Conservation (phyloP, 805 yeast species). For the Nakazawaea ernobii region DNA sequence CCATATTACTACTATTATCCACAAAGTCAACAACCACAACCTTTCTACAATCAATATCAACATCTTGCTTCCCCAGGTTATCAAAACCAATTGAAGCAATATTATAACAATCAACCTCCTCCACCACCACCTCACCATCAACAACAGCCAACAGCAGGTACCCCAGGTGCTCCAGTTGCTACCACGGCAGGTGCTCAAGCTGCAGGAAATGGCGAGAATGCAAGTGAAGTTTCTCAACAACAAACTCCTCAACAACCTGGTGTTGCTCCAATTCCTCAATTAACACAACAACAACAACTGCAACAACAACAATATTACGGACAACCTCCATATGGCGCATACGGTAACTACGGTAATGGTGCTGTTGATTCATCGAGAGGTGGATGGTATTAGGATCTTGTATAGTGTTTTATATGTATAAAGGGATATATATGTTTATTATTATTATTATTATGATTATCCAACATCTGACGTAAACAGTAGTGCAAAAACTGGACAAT, state of each 20-base stretch:
- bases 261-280: conserved; percentile 5
- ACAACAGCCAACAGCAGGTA: conserved; percentile 2
- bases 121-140: conserved; percentile 8
- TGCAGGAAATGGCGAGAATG: conserved; percentile 19
- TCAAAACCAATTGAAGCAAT: conserved; percentile 11
- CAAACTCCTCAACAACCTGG: conserved; percentile 19
- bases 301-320: conserved; percentile 12
- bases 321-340: conserved; percentile 7
- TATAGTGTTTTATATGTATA: neutral
- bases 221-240: conserved; percentile 21
- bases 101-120: conserved; percentile 3
- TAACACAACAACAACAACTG: conserved; percentile 16
- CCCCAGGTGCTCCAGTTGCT: conserved; percentile 13
- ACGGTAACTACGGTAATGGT: conserved; percentile 2
- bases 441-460: too few relatives aligned
- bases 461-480: too few relatives aligned
- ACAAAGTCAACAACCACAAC: conserved; percentile 10
- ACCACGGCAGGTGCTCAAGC: conserved; percentile 16
- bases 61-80: conserved; percentile 3
- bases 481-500: too few relatives aligned
- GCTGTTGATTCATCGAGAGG: neutral
- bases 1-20: conserved; percentile 13
- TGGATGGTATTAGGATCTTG: conserved; percentile 6
- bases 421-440: neutral
- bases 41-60: conserved; percentile 6